phyloP scores from a whole-genome alignment of 2,329 filamentous ascomycete species.

The Teratosphaeria destructans region DNA sequence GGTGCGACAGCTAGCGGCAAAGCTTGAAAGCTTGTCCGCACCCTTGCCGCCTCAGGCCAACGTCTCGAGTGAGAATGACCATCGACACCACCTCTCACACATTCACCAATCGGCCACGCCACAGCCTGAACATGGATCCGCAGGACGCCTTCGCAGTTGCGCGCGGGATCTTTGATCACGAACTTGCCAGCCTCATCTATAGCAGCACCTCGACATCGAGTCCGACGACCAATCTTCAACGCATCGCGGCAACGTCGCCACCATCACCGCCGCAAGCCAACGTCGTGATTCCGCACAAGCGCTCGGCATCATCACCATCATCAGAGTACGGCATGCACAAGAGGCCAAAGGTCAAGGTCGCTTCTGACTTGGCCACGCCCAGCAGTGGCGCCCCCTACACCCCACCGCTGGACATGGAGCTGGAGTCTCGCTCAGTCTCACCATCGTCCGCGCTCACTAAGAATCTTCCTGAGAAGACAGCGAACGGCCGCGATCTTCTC shows the following conservation, averaged over 20 bases:
- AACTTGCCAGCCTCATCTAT: constrained; percentile 7
- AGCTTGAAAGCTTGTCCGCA: not conserved
- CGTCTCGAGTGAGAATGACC: not conserved
- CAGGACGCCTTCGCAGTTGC: constrained; percentile 3
- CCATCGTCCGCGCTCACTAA: not conserved
- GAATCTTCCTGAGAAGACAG: not conserved
- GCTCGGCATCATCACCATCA: not conserved
- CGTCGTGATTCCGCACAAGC: not conserved
- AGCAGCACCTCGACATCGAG: constrained; percentile 4
- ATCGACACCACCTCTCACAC: not conserved
- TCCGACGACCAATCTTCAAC: not conserved
- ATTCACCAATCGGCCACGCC: not conserved
- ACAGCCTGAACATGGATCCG: constrained; percentile 6
- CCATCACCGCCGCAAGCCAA: not conserved
- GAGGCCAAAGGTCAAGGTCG: not conserved
- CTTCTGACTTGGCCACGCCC: not conserved
- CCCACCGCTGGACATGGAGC: not conserved
- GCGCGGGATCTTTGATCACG: constrained; percentile 5
- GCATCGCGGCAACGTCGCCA: not conserved
- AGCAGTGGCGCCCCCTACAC: not conserved
- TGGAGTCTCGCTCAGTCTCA: not conserved
- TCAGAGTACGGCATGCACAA: not conserved
- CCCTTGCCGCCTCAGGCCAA: not conserved
- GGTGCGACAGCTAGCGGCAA: not conserved
- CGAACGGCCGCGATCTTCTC: not conserved